Evolutionary conservation across 1,139 yeast genomes (phyloP).

Genomic region (Suhomyces panamericanus): DNA sequence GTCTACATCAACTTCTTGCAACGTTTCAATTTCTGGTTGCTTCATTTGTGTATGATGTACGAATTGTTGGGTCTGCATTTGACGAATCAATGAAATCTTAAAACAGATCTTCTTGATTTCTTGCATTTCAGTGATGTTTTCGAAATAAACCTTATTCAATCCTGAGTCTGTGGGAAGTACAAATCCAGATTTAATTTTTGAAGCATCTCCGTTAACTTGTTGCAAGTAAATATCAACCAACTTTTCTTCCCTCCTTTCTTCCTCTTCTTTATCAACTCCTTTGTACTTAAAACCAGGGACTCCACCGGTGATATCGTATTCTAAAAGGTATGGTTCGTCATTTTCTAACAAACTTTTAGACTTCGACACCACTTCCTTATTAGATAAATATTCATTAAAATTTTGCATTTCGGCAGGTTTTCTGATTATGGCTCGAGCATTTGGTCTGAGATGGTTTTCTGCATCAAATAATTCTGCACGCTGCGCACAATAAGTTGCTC

Average conservation of each 20-base stretch:
- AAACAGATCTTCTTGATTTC: slow-evolving; percentile 85
- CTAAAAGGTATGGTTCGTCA: slow-evolving; percentile 71
- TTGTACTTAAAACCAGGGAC: slow-evolving; percentile 63
- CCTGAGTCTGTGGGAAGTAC: slow-evolving; percentile 50
- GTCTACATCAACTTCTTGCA: slow-evolving; percentile 74
- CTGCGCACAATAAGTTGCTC: slow-evolving; percentile 72
- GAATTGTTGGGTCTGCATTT: slow-evolving; percentile 84
- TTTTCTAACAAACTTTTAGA: slow-evolving; percentile 52
- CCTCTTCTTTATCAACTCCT: slow-evolving; percentile 51
- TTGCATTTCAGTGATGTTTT: slow-evolving; percentile 78
- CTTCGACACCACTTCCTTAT: slow-evolving; percentile 41
- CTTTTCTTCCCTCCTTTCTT: slow-evolving; percentile 53
- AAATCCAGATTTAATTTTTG: slow-evolving; percentile 30
- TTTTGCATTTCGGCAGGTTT: slow-evolving; percentile 61
- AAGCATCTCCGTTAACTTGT: slow-evolving; percentile 31
- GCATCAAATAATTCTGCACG: slow-evolving; percentile 67
- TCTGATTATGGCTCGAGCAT: slow-evolving; percentile 68
- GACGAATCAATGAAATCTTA: slow-evolving; percentile 83
- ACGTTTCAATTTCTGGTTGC: slow-evolving; percentile 62
- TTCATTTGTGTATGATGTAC: slow-evolving; percentile 73
- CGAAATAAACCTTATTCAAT: slow-evolving; percentile 57
- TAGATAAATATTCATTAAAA: slow-evolving; percentile 50
- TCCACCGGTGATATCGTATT: slow-evolving; percentile 82
- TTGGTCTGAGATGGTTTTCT: slow-evolving; percentile 55
- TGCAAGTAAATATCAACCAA: slow-evolving; percentile 40